Percentiles rank a stretch among this genome's conserved stretches.
phyloP scores from a whole-genome alignment of 805 yeast species.

The Myxozyma melibiosi region DNA sequence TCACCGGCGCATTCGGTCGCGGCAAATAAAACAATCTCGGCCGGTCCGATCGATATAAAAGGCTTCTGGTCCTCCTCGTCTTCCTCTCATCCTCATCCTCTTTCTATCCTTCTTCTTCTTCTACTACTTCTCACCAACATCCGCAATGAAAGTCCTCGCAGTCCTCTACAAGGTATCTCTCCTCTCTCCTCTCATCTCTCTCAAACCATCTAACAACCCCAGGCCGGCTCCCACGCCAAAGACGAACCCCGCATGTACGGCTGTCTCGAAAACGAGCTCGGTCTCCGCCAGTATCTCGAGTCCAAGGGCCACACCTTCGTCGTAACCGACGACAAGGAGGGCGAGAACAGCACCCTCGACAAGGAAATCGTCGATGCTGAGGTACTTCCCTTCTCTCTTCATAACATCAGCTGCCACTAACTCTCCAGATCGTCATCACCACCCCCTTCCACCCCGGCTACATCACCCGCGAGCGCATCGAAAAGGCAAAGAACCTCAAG shows the following conservation, averaged over 20 bases:
- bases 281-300: constrained; percentile 65
- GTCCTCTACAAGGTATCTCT: constrained; percentile 39
- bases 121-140: background rate
- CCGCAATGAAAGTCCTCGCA: constrained; percentile 39
- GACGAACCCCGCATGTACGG: constrained; percentile 68
- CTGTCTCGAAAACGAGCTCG: constrained; percentile 73
- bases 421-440: constrained; percentile 56
- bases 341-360: constrained; percentile 60
- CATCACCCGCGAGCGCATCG: constrained; percentile 65
- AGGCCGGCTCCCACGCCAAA: constrained; percentile 50
- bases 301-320: constrained; percentile 66
- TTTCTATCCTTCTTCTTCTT: background rate
- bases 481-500: constrained; percentile 70
- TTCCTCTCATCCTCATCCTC: background rate
- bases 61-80: background rate
- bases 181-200: background rate
- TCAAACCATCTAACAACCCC: background rate
- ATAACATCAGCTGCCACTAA: too few relatives aligned
- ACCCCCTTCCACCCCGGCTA: constrained; percentile 86
- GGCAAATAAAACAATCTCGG: background rate
- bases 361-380: constrained; percentile 71
- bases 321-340: constrained; percentile 71
- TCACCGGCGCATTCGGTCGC: constrained; percentile 4
- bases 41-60: background rate
- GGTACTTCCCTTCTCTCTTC: constrained; percentile 27